Percentiles rank a stretch among this genome's conserved stretches.
phyloP scores from a whole-genome alignment of 2,329 filamentous ascomycete genomes.

The Metarhizium humberi region DNA sequence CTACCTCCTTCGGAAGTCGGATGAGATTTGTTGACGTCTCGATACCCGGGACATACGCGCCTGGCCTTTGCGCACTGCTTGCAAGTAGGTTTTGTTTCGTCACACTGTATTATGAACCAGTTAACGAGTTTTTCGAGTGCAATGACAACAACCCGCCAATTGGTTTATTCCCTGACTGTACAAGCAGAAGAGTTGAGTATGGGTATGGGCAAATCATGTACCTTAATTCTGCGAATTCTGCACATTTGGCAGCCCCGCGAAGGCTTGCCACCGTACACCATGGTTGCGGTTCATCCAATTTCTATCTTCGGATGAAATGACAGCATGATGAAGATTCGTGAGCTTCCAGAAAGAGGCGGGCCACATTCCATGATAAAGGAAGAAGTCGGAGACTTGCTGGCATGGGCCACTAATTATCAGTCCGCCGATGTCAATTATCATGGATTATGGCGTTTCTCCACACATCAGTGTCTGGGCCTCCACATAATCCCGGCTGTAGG shows the following conservation, averaged over 20 bases:
- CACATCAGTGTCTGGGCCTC: background rate
- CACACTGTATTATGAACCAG: constrained; percentile 37
- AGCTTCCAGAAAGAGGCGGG: background rate
- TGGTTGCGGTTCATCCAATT: constrained; percentile 17
- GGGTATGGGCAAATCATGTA: constrained; percentile 18
- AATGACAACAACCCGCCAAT: background rate
- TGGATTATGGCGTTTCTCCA: background rate
- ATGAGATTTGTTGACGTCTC: constrained; percentile 55
- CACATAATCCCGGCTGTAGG: background rate
- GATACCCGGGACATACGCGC: constrained; percentile 55
- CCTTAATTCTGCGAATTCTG: constrained; percentile 62
- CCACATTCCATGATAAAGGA: background rate
- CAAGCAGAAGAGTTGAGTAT: background rate
- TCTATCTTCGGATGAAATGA: background rate
- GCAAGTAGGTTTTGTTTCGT: constrained; percentile 56
- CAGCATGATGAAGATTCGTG: background rate
- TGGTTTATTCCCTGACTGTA: background rate
- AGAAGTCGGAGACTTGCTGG: background rate
- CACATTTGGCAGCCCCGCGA: constrained; percentile 65
- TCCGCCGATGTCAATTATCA: background rate
- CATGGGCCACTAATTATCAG: background rate
- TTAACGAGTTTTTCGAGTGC: background rate
- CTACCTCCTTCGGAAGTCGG: background rate
- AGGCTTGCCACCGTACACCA: constrained; percentile 57
- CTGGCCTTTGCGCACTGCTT: constrained; percentile 54